Evolutionary conservation across 805 yeast genomes (phyloP).

Genomic region (Nematodospora valgi): DNA sequence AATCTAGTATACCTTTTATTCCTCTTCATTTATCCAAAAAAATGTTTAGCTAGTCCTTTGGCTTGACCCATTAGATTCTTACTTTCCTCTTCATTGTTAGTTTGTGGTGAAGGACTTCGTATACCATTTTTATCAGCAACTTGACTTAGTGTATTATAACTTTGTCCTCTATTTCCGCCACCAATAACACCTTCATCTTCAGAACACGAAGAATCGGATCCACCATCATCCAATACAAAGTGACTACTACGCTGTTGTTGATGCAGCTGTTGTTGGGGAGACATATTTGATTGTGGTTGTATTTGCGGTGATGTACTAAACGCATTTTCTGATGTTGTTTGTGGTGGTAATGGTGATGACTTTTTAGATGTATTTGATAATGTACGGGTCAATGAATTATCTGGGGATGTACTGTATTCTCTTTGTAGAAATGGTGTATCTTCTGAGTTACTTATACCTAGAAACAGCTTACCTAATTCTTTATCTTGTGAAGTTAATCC

Average conservation of each 20-base stretch:
- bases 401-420: constrained; percentile 6
- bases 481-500: constrained; percentile 10
- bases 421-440: background rate
- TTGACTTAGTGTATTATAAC: constrained; percentile 46
- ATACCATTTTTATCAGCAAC: constrained; percentile 48
- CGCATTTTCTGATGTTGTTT: constrained; percentile 40
- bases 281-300: background rate
- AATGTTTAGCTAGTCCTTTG: constrained; percentile 31
- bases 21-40: constrained; percentile 23
- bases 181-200: constrained; percentile 29
- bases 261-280: constrained; percentile 14
- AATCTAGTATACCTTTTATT: no score
- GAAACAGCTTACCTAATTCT: constrained; percentile 10
- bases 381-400: constrained; percentile 5
- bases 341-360: constrained; percentile 41
- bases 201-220: constrained; percentile 23
- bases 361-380: constrained; percentile 23
- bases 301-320: constrained; percentile 12
- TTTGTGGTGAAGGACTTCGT: constrained; percentile 25
- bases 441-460: constrained; percentile 1
- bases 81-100: constrained; percentile 9
- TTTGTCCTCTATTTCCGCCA: constrained; percentile 17
- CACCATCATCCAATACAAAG: constrained; percentile 33
- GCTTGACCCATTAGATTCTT: constrained; percentile 31
- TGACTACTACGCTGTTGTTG: no score